Percentiles rank a stretch among this genome's conserved stretches.
Conservation (phyloP, 2,329 filamentous ascomycete species). For the Diaporthe australafricana region DNA sequence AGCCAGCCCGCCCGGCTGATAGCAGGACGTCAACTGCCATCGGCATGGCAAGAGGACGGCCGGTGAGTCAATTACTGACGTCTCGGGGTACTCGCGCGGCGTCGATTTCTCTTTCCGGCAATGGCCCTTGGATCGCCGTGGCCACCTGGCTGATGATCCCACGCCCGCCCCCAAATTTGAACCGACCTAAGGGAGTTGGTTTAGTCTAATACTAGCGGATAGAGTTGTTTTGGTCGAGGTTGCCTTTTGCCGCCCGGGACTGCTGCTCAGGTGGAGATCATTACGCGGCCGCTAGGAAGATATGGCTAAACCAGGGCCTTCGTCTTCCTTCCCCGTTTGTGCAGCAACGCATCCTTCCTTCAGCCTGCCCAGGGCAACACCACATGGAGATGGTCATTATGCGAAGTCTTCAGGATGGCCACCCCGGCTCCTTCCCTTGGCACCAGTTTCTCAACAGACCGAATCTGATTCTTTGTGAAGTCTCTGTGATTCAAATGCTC, state of each 20-base stretch:
- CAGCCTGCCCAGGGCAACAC: neutral
- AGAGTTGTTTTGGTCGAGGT: neutral
- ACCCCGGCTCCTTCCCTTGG: too few species aligned
- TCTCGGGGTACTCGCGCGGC: neutral
- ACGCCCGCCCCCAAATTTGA: constrained; percentile 1
- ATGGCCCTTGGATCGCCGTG: neutral
- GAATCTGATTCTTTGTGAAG: neutral
- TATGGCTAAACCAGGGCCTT: neutral
- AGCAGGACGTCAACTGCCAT: neutral
- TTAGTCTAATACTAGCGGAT: neutral
- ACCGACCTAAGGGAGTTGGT: neutral
- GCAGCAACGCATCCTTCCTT: neutral
- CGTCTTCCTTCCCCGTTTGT: neutral
- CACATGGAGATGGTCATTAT: too few species aligned
- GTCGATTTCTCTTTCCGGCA: neutral
- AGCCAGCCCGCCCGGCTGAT: neutral
- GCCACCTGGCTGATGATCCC: neutral
- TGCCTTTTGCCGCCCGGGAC: neutral
- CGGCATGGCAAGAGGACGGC: neutral
- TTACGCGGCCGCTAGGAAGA: neutral
- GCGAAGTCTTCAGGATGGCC: neutral
- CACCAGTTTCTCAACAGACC: neutral
- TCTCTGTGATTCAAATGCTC: neutral
- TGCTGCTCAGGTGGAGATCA: neutral
- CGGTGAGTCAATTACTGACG: neutral